Percentiles rank a stretch among this genome's conserved stretches.
These are phyloP conservation scores for Trametes coccinea DNA, from an alignment of 768 basidiomycete genomes.

Conservation along the genomic window DNA sequence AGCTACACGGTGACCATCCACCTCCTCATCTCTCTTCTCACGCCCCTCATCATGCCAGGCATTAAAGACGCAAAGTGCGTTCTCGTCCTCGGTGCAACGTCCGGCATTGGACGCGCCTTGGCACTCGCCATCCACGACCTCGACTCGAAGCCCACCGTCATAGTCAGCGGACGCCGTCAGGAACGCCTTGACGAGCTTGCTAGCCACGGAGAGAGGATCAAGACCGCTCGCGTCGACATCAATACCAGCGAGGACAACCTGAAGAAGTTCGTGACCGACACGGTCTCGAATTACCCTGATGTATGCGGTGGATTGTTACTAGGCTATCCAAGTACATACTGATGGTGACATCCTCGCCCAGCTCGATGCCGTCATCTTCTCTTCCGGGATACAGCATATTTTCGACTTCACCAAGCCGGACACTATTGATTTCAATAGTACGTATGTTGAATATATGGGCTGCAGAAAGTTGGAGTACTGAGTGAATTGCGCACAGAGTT, in stretches of 20 bases:
- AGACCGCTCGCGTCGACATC: conserved; percentile 47
- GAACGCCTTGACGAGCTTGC: conserved; percentile 54
- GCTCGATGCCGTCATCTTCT: conserved; percentile 57
- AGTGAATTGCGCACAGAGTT: conserved; percentile 34
- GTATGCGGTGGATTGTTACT: conserved; percentile 33
- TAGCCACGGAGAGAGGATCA: conserved; percentile 36
- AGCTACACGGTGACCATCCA: background rate
- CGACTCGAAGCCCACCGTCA: conserved; percentile 49
- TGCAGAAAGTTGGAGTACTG: too few species aligned
- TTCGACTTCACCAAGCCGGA: conserved; percentile 47
- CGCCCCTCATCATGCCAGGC: conserved; percentile 24
- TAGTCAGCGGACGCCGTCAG: conserved; percentile 52
- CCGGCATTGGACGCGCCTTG: conserved; percentile 58
- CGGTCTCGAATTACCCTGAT: conserved; percentile 49
- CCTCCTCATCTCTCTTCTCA: background rate
- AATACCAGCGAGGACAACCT: conserved; percentile 39
- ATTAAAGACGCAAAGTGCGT: conserved; percentile 52
- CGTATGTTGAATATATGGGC: conserved; percentile 5
- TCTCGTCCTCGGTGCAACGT: conserved; percentile 57
- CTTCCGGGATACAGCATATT: conserved; percentile 54
- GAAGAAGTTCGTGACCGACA: conserved; percentile 41
- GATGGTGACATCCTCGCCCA: conserved; percentile 23
- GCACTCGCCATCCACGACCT: conserved; percentile 50
- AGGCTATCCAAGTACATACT: background rate
- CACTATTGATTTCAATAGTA: conserved; percentile 44